Evolutionary conservation across 495 filamentous ascomycete species (phyloP), one percentile per base, ranked within the genome.

Genomic region (Hyaloscypha variabilis): DNA sequence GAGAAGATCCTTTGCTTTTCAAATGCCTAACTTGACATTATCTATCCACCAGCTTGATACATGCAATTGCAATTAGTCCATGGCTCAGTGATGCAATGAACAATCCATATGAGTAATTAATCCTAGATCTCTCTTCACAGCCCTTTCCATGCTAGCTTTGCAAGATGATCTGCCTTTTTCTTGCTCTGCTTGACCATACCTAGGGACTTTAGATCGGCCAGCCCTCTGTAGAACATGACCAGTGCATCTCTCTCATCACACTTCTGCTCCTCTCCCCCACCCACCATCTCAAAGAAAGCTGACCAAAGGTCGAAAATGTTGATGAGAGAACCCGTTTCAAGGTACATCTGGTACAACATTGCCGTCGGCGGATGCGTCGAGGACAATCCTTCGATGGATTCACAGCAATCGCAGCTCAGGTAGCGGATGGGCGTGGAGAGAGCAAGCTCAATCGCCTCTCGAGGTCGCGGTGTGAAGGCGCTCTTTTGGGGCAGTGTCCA

Each of bases 261-360:
- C 23, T 80, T 77, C 8, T 83, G 77, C 1, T 78, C 78, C 14
- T 85, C 79, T 6, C 89, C 89, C 10, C 85, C 86, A 34, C 88
- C 87, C 51, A 94, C 81, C 10, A 96, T 86, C 6, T 86, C 87
- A 65, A 87, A 83, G 74, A 96, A 98, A 1, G 95, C 92, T 25
- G 89, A 85, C 92, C 92, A 97, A 25, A 99, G 75, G 76, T 99
- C 95, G 51, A 87, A 87, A 6, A 91, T 87, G 73, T 99, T 99
- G 70, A 99, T 88, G 54, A 97, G 76, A 6, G 88, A 83, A 5
- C 94, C 94, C 0, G 93, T 91, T 77, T 98, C 94, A 21, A 94
- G 83, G 74, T 96, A 97, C 29, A 97, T 78, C 64, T 96, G 92
- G 77, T 97, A 99, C 64, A 98, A 70, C 21, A 97, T 90, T 2